A percentile compares a stretch with the other conserved stretches of the same genome.
These are phyloP conservation scores for Aspergillus homomorphus DNA, from an alignment of 495 filamentous ascomycete species.

Conservation along the genomic window DNA sequence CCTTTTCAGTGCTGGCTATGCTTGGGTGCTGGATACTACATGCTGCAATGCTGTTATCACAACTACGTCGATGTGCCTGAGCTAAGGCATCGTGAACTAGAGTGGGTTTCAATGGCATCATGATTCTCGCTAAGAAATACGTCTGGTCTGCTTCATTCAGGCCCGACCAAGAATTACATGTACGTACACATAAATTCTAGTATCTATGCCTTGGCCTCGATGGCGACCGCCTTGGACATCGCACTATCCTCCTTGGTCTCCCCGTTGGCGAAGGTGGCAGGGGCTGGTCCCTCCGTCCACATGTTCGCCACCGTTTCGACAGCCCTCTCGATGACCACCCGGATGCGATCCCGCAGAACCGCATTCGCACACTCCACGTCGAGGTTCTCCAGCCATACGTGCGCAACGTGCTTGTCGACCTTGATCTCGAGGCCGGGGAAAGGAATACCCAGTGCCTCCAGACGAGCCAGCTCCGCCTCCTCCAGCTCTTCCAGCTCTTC, in stretches of 20 bases:
- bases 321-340: slow-evolving; percentile 84
- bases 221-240: slow-evolving; percentile 24
- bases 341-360: slow-evolving; percentile 73
- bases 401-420: slow-evolving; percentile 83
- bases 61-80: no score
- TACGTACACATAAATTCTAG: neutral
- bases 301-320: slow-evolving; percentile 87
- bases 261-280: slow-evolving; percentile 17
- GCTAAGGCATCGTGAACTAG: neutral
- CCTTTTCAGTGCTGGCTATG: no score
- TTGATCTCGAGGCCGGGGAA: slow-evolving; percentile 84
- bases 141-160: neutral
- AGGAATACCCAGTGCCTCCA: slow-evolving; percentile 78
- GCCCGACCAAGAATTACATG: neutral
- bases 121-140: neutral
- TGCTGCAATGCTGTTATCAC: no score
- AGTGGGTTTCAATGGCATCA: neutral
- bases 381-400: slow-evolving; percentile 85
- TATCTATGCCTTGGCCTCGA: slow-evolving; percentile 29
- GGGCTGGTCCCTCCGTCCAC: slow-evolving; percentile 44
- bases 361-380: slow-evolving; percentile 80
- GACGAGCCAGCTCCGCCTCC: slow-evolving; percentile 58
- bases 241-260: slow-evolving; percentile 16
- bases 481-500: slow-evolving; percentile 53
- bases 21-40: no score